phyloP scores from a whole-genome alignment of 176 grass and related monocot species.

The Aegilops umbellulata region DNA sequence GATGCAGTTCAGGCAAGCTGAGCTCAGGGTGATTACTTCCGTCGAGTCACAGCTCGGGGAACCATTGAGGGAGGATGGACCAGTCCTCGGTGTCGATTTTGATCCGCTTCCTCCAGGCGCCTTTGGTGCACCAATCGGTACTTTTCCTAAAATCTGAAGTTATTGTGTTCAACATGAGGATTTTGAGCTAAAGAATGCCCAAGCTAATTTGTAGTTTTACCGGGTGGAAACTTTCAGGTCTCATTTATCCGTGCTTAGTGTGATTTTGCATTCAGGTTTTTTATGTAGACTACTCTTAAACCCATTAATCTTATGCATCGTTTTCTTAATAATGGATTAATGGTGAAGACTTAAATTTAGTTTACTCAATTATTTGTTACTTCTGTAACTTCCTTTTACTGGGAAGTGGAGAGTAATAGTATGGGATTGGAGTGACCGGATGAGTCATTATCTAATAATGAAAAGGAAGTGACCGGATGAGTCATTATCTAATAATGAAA shows the following conservation, averaged over 20 bases:
- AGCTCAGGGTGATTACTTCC: constrained; percentile 50
- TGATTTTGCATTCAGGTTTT: constrained; percentile 1
- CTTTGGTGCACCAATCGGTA: constrained; percentile 96
- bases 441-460: not conserved
- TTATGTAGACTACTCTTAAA: not conserved
- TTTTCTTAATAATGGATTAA: not conserved
- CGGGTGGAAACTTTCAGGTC: not conserved
- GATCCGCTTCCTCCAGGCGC: constrained; percentile 91
- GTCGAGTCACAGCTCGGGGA: constrained; percentile 82
- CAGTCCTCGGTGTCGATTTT: constrained; percentile 76
- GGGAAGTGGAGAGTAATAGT: not conserved
- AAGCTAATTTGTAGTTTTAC: not conserved
- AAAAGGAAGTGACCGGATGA: not conserved
- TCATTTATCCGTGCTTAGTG: not conserved
- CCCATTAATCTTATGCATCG: not conserved
- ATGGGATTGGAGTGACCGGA: not conserved
- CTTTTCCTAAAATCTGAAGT: constrained; percentile 15
- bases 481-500: not conserved
- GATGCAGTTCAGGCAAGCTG: constrained; percentile 41
- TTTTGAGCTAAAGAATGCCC: constrained; percentile 13
- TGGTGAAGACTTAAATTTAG: not conserved
- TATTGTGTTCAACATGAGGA: not conserved
- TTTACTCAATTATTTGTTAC: not conserved
- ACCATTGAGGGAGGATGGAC: constrained; percentile 81
- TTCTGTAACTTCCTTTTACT: constrained; percentile 1